Evolutionary conservation across 768 basidiomycete genomes (phyloP).

Genomic region (Podaxis sp.): DNA sequence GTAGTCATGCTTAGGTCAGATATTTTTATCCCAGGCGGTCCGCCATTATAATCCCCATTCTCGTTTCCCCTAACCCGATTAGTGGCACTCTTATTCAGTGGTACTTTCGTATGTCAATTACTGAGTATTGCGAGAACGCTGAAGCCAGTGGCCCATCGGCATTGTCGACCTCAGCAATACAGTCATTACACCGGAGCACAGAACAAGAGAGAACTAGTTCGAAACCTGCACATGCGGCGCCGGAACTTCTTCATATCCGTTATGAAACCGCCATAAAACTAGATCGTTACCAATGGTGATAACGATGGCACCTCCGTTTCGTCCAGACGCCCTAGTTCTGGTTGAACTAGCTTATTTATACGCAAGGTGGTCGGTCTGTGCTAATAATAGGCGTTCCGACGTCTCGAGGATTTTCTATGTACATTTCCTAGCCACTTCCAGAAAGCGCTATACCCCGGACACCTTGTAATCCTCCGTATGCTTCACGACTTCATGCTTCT

Average conservation of each 20-base stretch:
- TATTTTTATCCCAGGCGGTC: neutral
- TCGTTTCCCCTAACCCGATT: neutral
- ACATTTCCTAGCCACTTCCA: neutral
- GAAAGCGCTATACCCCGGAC: neutral
- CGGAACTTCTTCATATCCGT: neutral
- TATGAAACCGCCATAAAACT: neutral
- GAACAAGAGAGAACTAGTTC: no score
- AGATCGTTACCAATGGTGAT: neutral
- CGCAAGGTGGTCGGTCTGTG: neutral
- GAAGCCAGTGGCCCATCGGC: neutral
- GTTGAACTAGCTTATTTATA: neutral
- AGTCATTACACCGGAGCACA: no score
- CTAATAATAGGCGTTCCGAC: neutral
- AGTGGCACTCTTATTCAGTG: neutral
- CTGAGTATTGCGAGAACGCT: neutral
- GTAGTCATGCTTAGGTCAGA: neutral
- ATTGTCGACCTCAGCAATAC: no score
- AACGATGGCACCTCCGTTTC: neutral
- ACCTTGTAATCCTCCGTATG: neutral
- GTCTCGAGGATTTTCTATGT: neutral
- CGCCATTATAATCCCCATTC: neutral
- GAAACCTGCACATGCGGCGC: neutral
- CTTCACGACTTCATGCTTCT: neutral
- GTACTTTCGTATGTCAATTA: neutral
- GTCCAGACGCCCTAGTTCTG: neutral